Evolutionary conservation across 2,329 filamentous ascomycete species (phyloP), one percentile per base, ranked within the genome.

Genomic region (Alternaria sp.): DNA sequence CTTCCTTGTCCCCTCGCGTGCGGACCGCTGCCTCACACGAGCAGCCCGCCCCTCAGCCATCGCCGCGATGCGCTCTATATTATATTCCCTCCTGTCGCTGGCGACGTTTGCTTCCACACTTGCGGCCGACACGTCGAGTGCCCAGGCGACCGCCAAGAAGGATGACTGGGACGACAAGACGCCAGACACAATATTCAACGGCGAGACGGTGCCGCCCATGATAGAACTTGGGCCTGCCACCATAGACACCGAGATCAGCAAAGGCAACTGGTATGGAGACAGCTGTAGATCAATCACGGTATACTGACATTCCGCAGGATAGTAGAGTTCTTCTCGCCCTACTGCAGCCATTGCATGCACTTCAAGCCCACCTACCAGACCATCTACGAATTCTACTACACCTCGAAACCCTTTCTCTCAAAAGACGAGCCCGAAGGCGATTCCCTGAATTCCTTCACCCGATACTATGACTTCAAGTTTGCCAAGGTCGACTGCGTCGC

Each of bases 331-430:
- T 86, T 80, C 73, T 85, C 83, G 55, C 84, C 84, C 12, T 80
- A 80, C 65, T 86, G 84, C 80, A 86, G 86, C 50, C 93, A 97
- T 80, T 97, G 94, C 83, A 86, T 87, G 78, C 84, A 87, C 54
- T 92, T 93, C 75, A 93, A 92, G 56, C 96, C 96, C 8, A 90
- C 88, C 55, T 97, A 89, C 85, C 94, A 98, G 81, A 97, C 94
- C 6, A 81, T 95, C 14, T 97, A 98, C 85, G 96, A 99, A 82
- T 97, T 90, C 81, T 99, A 97, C 83, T 89, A 93, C 83, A 97
- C 94, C 41, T 96, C 93, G 41, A 90, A 93, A 73, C 90, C 91
- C 15, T 82, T 90, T 25, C 59, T 65, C 10, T 80, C 84, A 55
- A 81, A 84, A 53, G 80, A 85, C 21, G 80, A 83, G 10, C 83